Percentiles rank a stretch among this genome's conserved stretches.
These are phyloP conservation scores for Geotrichum klebahnii DNA, from an alignment of 1,139 yeast species.

Conservation along the genomic window DNA sequence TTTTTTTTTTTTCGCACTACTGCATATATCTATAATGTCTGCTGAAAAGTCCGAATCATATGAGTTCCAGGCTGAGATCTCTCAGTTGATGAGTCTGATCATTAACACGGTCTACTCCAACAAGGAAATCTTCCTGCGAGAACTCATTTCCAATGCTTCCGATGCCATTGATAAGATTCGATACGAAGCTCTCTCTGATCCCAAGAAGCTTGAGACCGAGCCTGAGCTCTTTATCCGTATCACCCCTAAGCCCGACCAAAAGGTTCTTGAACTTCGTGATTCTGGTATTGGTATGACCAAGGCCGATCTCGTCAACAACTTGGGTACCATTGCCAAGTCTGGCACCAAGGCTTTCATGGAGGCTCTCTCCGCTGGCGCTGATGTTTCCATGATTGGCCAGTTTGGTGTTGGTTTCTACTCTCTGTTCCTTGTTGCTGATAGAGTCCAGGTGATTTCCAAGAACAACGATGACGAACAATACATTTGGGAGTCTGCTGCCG, in stretches of 20 bases:
- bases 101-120: slow-evolving; percentile 99
- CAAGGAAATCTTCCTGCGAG: slow-evolving; percentile 99
- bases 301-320: slow-evolving; percentile 97
- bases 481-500: slow-evolving; percentile 99
- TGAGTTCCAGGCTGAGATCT: slow-evolving; percentile 99
- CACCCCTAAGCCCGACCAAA: slow-evolving; percentile 92
- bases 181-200: slow-evolving; percentile 92
- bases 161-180: slow-evolving; percentile 96
- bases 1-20: not conserved
- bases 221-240: slow-evolving; percentile 96
- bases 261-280: slow-evolving; percentile 95
- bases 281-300: slow-evolving; percentile 99
- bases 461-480: slow-evolving; percentile 99
- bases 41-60: slow-evolving; percentile 38
- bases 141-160: slow-evolving; percentile 95
- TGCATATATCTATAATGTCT: no score
- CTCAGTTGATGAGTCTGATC: slow-evolving; percentile 99
- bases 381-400: slow-evolving; percentile 99
- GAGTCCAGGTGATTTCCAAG: slow-evolving; percentile 96
- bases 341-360: slow-evolving; percentile 99
- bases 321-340: slow-evolving; percentile 99
- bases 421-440: slow-evolving; percentile 97
- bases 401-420: slow-evolving; percentile 99
- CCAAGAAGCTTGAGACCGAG: slow-evolving; percentile 86
- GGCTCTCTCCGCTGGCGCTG: slow-evolving; percentile 99